Conservation (phyloP, 768 basidiomycete genomes). For the Leucosporidium creatinivorum region DNA sequence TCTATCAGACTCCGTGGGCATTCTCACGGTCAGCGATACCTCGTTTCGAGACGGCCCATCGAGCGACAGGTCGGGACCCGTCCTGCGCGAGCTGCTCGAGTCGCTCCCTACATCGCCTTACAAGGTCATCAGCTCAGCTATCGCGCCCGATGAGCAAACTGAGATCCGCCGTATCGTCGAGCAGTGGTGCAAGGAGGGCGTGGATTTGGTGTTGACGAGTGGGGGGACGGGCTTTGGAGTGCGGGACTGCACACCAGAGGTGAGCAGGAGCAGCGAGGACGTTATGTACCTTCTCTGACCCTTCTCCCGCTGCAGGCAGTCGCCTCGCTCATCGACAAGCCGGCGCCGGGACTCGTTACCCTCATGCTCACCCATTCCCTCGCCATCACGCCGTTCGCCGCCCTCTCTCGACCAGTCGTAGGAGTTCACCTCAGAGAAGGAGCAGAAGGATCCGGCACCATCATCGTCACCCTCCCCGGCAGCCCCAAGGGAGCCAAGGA, state of each 20-base stretch:
- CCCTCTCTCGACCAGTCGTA: constrained; percentile 73
- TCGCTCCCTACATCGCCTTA: background rate
- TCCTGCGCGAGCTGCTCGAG: constrained; percentile 11
- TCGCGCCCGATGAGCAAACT: constrained; percentile 62
- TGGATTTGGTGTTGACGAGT: constrained; percentile 72
- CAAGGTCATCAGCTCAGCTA: constrained; percentile 23
- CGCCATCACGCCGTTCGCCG: constrained; percentile 67
- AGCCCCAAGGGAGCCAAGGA: constrained; percentile 79
- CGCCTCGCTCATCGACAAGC: constrained; percentile 37
- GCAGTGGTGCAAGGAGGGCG: constrained; percentile 46
- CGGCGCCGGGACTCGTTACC: constrained; percentile 61
- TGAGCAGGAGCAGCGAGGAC: constrained; percentile 36
- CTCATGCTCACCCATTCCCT: constrained; percentile 63
- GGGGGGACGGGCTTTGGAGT: constrained; percentile 83
- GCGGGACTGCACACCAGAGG: constrained; percentile 78
- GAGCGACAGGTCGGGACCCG: constrained; percentile 16
- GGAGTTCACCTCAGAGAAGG: constrained; percentile 43
- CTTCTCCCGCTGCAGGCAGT: constrained; percentile 44
- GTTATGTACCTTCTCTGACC: constrained; percentile 48
- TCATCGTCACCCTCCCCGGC: constrained; percentile 75
- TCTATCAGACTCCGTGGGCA: background rate
- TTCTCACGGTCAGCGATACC: constrained; percentile 26
- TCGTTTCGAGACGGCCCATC: background rate
- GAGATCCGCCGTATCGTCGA: constrained; percentile 49
- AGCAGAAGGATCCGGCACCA: constrained; percentile 52